Conservation (phyloP, 352 stramenopile genomes). For the Poterioochromonas sp. region DNA sequence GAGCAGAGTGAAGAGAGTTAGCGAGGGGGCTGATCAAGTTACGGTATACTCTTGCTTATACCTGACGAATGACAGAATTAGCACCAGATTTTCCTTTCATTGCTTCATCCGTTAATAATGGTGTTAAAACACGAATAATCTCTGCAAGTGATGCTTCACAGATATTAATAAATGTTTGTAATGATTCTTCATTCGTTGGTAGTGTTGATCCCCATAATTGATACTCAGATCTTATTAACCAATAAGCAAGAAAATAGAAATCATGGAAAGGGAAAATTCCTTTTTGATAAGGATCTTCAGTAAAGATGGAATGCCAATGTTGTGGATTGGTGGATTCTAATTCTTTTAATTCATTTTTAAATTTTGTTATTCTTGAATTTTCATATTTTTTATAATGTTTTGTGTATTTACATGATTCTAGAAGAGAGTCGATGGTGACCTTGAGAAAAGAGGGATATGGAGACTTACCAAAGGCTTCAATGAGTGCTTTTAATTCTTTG, state of each 20-base stretch:
- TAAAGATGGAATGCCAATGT: not conserved
- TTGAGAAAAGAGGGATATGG: not conserved
- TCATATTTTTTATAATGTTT: slow-evolving; percentile 16
- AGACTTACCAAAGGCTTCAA: slow-evolving; percentile 8
- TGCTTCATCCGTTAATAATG: not conserved
- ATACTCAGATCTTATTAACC: not conserved
- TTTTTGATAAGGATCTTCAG: not conserved
- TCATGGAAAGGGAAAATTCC: not conserved
- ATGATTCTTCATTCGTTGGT: not conserved
- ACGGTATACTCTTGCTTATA: not conserved
- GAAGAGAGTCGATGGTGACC: not conserved
- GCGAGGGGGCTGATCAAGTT: not conserved
- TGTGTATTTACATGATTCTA: not conserved
- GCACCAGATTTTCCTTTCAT: not conserved
- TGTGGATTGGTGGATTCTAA: not conserved
- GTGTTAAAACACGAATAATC: not conserved
- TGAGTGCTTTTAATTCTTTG: not conserved
- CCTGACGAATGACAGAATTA: not conserved
- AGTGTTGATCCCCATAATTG: not conserved
- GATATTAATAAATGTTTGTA: not conserved
- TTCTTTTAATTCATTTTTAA: slow-evolving; percentile 17
- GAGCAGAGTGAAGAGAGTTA: not conserved
- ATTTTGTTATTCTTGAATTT: not conserved
- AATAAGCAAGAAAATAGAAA: not conserved
- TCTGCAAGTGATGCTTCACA: not conserved